phyloP scores from a whole-genome alignment of 2,329 filamentous ascomycete genomes.

The Drechslerella stenobrocha region DNA sequence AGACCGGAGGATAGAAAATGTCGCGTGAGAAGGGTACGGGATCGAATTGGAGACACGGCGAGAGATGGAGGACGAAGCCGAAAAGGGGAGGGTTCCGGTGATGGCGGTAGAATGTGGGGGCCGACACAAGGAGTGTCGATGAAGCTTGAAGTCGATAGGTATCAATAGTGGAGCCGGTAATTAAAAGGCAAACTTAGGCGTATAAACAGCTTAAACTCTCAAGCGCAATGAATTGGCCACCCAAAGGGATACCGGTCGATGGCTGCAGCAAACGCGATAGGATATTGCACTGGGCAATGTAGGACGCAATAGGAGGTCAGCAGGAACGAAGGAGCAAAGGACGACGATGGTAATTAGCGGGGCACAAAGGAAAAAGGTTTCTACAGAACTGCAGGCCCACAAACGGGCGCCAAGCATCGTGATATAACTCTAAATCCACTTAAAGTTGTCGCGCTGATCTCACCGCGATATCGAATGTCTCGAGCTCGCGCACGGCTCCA shows the following conservation, averaged over 20 bases:
- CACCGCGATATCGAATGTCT: not conserved
- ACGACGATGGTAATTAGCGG: conserved; percentile 7
- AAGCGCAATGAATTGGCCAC: too few species aligned
- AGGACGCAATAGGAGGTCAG: not conserved
- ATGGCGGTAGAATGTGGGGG: conserved; percentile 16
- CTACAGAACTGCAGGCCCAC: conserved; percentile 13
- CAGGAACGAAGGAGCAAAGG: not conserved
- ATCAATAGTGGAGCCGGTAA: not conserved
- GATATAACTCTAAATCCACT: conserved; percentile 21
- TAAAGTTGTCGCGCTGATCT: too few species aligned
- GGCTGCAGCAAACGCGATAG: not conserved
- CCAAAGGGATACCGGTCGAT: not conserved
- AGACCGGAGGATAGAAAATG: conserved; percentile 5
- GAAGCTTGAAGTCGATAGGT: not conserved
- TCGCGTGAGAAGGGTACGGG: conserved; percentile 12
- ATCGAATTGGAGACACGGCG: not conserved
- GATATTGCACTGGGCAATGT: not conserved
- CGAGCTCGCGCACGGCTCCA: not conserved
- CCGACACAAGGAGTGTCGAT: not conserved
- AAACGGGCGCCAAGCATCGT: conserved; percentile 41
- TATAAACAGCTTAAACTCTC: too few species aligned
- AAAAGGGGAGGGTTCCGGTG: not conserved
- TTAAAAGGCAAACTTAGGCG: not conserved
- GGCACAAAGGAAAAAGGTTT: conserved; percentile 29
- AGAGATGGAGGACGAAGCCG: conserved; percentile 1